These are phyloP conservation scores for Diaporthe vexans DNA, from an alignment of 2,329 filamentous ascomycete species.

Conservation along the genomic window DNA sequence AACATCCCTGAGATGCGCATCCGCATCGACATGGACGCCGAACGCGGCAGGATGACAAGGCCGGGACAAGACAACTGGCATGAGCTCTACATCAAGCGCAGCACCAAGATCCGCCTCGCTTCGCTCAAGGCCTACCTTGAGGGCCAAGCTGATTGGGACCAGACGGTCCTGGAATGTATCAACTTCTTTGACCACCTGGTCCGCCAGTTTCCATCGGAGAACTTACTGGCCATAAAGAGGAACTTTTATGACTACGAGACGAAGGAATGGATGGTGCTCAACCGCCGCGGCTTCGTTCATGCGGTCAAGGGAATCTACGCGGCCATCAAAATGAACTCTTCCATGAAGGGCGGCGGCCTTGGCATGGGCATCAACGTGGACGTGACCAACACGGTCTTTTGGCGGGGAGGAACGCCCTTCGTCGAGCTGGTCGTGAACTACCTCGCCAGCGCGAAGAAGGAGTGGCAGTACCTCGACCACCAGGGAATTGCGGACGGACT, in stretches of 20 bases:
- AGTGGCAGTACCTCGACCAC: conserved; percentile 41
- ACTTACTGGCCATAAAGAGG: conserved; percentile 80
- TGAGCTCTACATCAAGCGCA: conserved; percentile 73
- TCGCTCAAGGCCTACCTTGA: conserved; percentile 76
- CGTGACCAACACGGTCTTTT: conserved; percentile 93
- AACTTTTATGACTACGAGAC: conserved; percentile 78
- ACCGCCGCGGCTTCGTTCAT: conserved; percentile 63
- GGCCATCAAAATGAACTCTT: conserved; percentile 80
- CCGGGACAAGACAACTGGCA: conserved; percentile 63
- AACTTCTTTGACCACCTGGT: conserved; percentile 92
- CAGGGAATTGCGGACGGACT: neutral
- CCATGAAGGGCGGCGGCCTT: conserved; percentile 60
- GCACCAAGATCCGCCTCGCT: conserved; percentile 77
- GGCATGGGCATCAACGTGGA: conserved; percentile 89
- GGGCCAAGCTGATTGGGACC: conserved; percentile 72
- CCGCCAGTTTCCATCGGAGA: conserved; percentile 80
- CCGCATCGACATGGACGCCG: conserved; percentile 80
- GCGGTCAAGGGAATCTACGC: conserved; percentile 93
- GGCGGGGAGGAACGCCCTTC: conserved; percentile 63
- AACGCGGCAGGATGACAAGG: conserved; percentile 56
- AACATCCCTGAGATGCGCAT: conserved; percentile 63
- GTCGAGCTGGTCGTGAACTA: conserved; percentile 53
- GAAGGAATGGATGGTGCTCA: conserved; percentile 67
- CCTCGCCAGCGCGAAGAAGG: conserved; percentile 46
- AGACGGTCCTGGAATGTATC: conserved; percentile 81